A percentile compares a stretch with the other conserved stretches of the same genome.
Conservation (phyloP, 192 early-diverging fungal genomes). For the Coemansia sp. region DNA sequence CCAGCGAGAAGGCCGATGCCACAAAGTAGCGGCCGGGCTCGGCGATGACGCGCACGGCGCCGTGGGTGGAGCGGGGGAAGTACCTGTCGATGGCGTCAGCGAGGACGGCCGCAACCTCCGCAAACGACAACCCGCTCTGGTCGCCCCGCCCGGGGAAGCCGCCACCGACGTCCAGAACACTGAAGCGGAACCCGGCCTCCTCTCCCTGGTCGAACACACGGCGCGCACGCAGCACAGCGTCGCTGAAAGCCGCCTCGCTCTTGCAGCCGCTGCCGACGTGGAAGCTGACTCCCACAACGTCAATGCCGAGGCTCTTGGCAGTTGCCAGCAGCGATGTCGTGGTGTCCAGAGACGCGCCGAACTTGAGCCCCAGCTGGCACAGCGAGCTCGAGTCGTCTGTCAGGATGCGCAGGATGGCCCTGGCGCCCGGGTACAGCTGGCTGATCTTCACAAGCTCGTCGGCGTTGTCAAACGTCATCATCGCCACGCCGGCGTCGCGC, state of each 20-base stretch:
- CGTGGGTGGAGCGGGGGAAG: constrained; percentile 62
- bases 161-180: constrained; percentile 85
- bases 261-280: constrained; percentile 97
- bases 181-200: constrained; percentile 71
- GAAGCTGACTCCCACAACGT: constrained; percentile 93
- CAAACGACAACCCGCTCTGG: constrained; percentile 77
- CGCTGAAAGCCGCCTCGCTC: constrained; percentile 83
- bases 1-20: constrained; percentile 89
- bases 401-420: constrained; percentile 90
- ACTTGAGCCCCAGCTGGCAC: constrained; percentile 94
- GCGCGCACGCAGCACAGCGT: constrained; percentile 84
- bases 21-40: constrained; percentile 98
- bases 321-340: constrained; percentile 67
- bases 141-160: constrained; percentile 89
- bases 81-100: constrained; percentile 72
- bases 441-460: constrained; percentile 97
- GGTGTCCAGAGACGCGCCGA: constrained; percentile 81
- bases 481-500: constrained; percentile 66
- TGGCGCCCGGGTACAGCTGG: constrained; percentile 73
- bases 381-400: constrained; percentile 92
- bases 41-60: constrained; percentile 86
- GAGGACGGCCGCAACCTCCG: constrained; percentile 76
- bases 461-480: constrained; percentile 99
- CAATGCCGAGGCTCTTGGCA: constrained; percentile 76
- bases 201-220: constrained; percentile 87